phyloP scores from a whole-genome alignment of 148 eudicot species.

The Vaccinium darrowii region DNA sequence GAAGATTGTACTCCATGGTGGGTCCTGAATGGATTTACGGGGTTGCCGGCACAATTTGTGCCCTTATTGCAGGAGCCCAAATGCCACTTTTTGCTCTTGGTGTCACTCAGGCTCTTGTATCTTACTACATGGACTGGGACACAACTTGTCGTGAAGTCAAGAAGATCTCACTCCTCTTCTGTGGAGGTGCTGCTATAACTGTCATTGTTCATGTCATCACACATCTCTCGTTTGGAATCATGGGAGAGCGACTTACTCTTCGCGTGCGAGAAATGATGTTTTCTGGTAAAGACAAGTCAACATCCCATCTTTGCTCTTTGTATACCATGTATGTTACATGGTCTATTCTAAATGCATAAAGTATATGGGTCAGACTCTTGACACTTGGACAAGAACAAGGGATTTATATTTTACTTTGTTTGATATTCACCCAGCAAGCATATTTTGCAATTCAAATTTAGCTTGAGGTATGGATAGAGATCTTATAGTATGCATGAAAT shows the following conservation, averaged over 20 bases:
- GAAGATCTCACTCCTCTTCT: slow-evolving; percentile 75
- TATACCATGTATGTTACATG: background rate
- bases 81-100: slow-evolving; percentile 98
- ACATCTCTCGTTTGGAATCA: slow-evolving; percentile 76
- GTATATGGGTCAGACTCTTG: no score
- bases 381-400: background rate
- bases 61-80: slow-evolving; percentile 74
- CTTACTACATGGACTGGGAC: slow-evolving; percentile 96
- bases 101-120: slow-evolving; percentile 86
- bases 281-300: slow-evolving; percentile 57
- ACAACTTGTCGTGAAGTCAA: slow-evolving; percentile 69
- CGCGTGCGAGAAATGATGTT: slow-evolving; percentile 92
- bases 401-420: background rate
- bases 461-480: background rate
- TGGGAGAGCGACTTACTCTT: slow-evolving; percentile 96
- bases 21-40: slow-evolving; percentile 88
- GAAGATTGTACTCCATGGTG: slow-evolving; percentile 78
- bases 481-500: slow-evolving; percentile 1
- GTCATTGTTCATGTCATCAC: slow-evolving; percentile 69
- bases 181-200: slow-evolving; percentile 67
- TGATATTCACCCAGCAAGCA: background rate
- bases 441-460: background rate
- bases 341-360: background rate
- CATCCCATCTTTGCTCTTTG: background rate
- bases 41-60: slow-evolving; percentile 67